phyloP scores from a whole-genome alignment of 1,284 basidiomycete species.

The Malassezia psittaci region DNA sequence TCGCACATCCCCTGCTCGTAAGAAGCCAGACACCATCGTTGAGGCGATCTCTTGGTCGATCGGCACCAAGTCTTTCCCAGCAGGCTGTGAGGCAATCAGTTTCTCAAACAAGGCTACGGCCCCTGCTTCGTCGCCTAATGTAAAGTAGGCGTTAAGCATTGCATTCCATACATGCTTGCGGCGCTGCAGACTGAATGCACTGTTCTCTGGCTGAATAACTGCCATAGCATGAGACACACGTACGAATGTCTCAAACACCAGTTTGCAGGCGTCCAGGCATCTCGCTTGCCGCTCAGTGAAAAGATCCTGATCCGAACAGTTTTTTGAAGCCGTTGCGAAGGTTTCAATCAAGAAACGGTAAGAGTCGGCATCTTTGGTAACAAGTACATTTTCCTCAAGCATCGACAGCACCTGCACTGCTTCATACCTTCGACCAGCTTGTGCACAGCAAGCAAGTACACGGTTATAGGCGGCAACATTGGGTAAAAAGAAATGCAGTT shows the following conservation, averaged over 20 bases:
- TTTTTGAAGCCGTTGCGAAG: slow-evolving; percentile 21
- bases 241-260: slow-evolving; percentile 60
- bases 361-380: slow-evolving; percentile 50
- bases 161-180: slow-evolving; percentile 58
- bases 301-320: slow-evolving; percentile 36
- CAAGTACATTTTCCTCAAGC: slow-evolving; percentile 54
- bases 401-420: slow-evolving; percentile 63
- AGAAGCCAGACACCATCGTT: slow-evolving; percentile 53
- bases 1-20: slow-evolving; percentile 22
- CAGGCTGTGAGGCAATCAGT: slow-evolving; percentile 53
- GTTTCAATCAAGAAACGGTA: slow-evolving; percentile 58
- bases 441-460: slow-evolving; percentile 61
- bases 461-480: slow-evolving; percentile 51
- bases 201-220: slow-evolving; percentile 38
- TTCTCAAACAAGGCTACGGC: slow-evolving; percentile 63
- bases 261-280: slow-evolving; percentile 57
- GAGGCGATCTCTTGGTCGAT: slow-evolving; percentile 56
- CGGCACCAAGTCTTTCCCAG: slow-evolving; percentile 50
- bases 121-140: slow-evolving; percentile 56
- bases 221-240: slow-evolving; percentile 49
- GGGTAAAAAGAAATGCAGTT: slow-evolving; percentile 11
- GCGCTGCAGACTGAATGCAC: slow-evolving; percentile 18
- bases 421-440: slow-evolving; percentile 56
- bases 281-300: slow-evolving; percentile 52
- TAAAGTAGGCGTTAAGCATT: slow-evolving; percentile 68